Conservation (phyloP, 805 yeast genomes). For the Saccharomycopsis javanensis region DNA sequence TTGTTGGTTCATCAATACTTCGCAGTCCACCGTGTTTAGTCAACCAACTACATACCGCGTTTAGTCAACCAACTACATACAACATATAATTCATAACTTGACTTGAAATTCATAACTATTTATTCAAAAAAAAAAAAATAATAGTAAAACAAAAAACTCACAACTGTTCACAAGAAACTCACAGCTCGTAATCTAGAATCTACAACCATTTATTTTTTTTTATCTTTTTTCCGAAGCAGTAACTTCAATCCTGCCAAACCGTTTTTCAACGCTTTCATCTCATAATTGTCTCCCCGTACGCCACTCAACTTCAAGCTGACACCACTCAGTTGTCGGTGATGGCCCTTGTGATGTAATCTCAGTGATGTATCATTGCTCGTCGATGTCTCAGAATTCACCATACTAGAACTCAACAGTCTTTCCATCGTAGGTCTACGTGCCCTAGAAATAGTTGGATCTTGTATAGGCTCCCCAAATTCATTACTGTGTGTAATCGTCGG, state of each 20-base stretch:
- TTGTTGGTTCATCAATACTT: no score
- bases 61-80: no score
- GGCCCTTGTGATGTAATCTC: not conserved
- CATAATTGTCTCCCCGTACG: not conserved
- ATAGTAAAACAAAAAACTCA: no score
- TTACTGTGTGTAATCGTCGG: not conserved
- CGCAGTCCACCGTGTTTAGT: no score
- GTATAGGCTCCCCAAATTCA: not conserved
- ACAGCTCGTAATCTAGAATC: no score
- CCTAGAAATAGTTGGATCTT: not conserved
- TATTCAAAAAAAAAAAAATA: no score
- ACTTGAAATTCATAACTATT: no score
- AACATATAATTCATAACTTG: no score
- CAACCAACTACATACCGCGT: no score
- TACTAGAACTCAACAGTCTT: not conserved
- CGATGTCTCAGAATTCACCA: not conserved
- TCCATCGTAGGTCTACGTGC: not conserved
- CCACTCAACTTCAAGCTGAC: conserved; percentile 1
- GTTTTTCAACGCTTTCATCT: not conserved
- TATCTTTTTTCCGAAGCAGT: not conserved
- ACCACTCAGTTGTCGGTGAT: not conserved
- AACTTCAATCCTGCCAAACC: not conserved
- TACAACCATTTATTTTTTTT: not conserved
- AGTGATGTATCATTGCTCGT: no score
- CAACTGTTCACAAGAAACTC: no score